Evolutionary conservation across 495 filamentous ascomycete genomes (phyloP), one percentile per base, ranked within the genome.

Genomic region (Trichoderma parareesei): DNA sequence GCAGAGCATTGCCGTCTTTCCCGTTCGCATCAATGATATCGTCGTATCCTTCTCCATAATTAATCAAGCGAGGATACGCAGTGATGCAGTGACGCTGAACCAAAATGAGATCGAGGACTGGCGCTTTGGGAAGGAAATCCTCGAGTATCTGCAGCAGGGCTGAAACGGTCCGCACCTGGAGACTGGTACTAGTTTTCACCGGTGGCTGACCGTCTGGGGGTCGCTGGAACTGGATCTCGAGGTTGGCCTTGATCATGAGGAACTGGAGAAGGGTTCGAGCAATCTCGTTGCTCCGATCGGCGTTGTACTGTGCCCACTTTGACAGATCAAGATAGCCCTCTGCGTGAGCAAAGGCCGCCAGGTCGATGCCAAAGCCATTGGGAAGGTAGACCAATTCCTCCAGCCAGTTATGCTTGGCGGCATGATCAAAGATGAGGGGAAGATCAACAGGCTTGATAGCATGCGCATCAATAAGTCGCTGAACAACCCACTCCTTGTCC

Each of bases 41-140:
- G 74, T 97, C 92, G 66, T 87, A 90, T 8, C 88, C 91, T 76
- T 96, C 90, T 1, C 92, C 93, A 70, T 96, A 96, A 71, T 97
- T 98, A 75, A 98, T 96, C 53, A 99, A 80, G 61, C 94, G 83
- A n/a, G 94, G 94, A 69, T 96, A 99, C 0, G 89, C 88, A 48
- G 92, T 91, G 63, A 99, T 90, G 73, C 92, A 97, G 44, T 85
- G 81, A 44, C 95, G 85, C 74, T 97, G 91, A 60, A 96, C 82
- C 10, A 76, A 63, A 46, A 84, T 84, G 38, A 84, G 69, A 62
- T 84, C 80, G 4, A 72, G 76, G 46, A 82, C 69, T 0, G 81
- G 81, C 11, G 72, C 69, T 55, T 76, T 79, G 9, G 79, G 81
- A 38, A 82, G 60, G 27, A 78, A 79, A 69, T 90, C 87, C 69